phyloP scores from a whole-genome alignment of 345 rosid species.

The Eutrema heterophyllum region DNA sequence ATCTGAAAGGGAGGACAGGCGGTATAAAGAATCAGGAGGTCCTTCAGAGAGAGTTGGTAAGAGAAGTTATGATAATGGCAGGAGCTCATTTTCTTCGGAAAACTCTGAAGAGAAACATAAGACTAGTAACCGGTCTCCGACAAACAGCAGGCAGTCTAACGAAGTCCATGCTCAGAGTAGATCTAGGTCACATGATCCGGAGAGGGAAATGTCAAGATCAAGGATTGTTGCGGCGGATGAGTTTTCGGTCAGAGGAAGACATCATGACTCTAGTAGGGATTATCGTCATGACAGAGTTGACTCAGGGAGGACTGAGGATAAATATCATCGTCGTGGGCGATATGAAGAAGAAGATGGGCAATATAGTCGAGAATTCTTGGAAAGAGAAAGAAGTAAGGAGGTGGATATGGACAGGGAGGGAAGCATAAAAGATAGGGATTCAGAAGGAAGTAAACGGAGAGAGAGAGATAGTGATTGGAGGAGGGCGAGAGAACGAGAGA shows the following conservation, averaged over 20 bases:
- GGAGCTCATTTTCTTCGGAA: slow-evolving; percentile 40
- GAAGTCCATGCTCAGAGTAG: slow-evolving; percentile 38
- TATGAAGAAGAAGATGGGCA: slow-evolving; percentile 39
- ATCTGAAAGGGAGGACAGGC: slow-evolving; percentile 23
- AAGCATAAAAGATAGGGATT: slow-evolving; percentile 33
- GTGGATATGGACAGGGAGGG: slow-evolving; percentile 30
- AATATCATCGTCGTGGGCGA: slow-evolving; percentile 40
- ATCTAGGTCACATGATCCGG: slow-evolving; percentile 45
- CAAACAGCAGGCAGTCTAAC: slow-evolving; percentile 34
- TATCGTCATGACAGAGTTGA: slow-evolving; percentile 37
- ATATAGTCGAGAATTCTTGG: slow-evolving; percentile 34
- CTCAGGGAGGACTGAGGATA: slow-evolving; percentile 38
- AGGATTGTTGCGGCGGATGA: slow-evolving; percentile 43
- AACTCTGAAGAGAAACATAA: slow-evolving; percentile 33
- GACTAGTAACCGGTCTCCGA: slow-evolving; percentile 32
- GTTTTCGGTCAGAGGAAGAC: slow-evolving; percentile 31
- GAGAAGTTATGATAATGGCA: slow-evolving; percentile 37
- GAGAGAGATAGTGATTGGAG: slow-evolving; percentile 38
- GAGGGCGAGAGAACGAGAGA: slow-evolving; percentile 42
- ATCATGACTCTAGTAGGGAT: slow-evolving; percentile 31
- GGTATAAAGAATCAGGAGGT: slow-evolving; percentile 14
- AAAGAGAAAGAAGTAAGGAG: slow-evolving; percentile 38
- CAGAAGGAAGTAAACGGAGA: slow-evolving; percentile 39
- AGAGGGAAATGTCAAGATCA: slow-evolving; percentile 54
- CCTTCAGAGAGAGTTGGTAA: slow-evolving; percentile 37